Conservation (phyloP, 305 asterid species). For the Fraxinus platypoda region DNA sequence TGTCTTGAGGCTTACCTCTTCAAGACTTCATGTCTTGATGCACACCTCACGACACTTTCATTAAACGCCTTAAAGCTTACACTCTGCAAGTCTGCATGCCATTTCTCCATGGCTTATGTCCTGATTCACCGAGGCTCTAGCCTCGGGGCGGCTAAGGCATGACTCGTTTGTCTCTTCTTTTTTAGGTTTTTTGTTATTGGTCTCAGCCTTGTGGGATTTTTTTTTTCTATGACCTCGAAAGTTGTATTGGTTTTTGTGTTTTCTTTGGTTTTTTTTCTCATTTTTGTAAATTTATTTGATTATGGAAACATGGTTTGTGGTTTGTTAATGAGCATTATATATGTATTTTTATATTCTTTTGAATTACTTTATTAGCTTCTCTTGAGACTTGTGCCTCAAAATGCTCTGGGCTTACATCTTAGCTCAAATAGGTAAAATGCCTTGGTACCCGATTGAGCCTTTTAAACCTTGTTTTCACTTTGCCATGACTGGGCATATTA, state of each 20-base stretch:
- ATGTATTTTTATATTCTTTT: background rate
- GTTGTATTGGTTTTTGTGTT: background rate
- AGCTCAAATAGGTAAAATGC: background rate
- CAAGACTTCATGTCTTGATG: background rate
- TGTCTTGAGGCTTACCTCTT: background rate
- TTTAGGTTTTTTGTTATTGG: background rate
- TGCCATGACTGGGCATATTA: background rate
- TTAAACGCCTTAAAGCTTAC: background rate
- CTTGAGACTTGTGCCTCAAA: background rate
- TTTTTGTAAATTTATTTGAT: background rate
- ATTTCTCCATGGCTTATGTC: background rate
- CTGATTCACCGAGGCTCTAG: background rate
- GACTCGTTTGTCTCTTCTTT: background rate
- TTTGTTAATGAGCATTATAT: background rate
- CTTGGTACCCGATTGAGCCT: background rate
- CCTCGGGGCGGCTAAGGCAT: background rate
- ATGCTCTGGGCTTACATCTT: background rate
- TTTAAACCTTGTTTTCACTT: background rate
- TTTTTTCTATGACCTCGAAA: background rate
- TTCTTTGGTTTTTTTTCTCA: background rate
- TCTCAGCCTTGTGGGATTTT: background rate
- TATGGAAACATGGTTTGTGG: background rate
- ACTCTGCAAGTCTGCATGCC: background rate
- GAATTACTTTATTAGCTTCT: background rate
- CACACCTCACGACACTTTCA: background rate